phyloP scores from a whole-genome alignment of 306 rosid genomes.

The Dicorynia guianensis region DNA sequence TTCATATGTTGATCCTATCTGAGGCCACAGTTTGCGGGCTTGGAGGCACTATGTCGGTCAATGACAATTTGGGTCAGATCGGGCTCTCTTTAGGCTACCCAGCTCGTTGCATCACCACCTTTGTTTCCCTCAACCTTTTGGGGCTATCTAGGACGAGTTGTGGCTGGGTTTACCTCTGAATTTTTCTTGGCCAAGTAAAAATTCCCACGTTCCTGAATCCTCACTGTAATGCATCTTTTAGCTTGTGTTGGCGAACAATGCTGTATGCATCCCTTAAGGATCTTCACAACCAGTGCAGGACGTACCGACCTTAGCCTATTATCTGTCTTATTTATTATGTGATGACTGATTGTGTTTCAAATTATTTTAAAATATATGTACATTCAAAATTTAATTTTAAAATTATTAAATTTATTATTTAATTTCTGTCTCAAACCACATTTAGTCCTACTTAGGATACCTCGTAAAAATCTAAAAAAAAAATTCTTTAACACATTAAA shows the following conservation, averaged over 20 bases:
- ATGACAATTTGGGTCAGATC: conserved; percentile 77
- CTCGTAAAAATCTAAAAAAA: too few species aligned
- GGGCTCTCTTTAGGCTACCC: conserved; percentile 66
- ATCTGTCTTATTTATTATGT: too few species aligned
- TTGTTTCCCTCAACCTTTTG: conserved; percentile 73
- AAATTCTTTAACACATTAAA: too few species aligned
- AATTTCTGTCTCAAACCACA: too few species aligned
- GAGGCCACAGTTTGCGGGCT: conserved; percentile 48
- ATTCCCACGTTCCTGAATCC: conserved; percentile 66
- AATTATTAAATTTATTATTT: too few species aligned
- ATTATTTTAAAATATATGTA: too few species aligned
- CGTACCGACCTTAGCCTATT: too few species aligned
- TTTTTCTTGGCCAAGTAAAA: conserved; percentile 57
- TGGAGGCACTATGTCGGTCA: conserved; percentile 71
- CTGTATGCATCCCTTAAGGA: too few species aligned
- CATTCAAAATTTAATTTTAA: too few species aligned
- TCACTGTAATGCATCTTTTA: conserved; percentile 54
- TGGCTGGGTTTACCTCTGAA: conserved; percentile 63
- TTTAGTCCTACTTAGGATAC: too few species aligned
- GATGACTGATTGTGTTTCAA: too few species aligned
- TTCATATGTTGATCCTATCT: conserved; percentile 67
- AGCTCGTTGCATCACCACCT: conserved; percentile 54
- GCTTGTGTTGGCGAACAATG: conserved; percentile 67
- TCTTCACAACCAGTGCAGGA: too few species aligned
- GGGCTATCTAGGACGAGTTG: conserved; percentile 69